Base-by-base conservation (phyloP, 176 grass and related monocot species). In the Echinochloa phyllopogon region DNA sequence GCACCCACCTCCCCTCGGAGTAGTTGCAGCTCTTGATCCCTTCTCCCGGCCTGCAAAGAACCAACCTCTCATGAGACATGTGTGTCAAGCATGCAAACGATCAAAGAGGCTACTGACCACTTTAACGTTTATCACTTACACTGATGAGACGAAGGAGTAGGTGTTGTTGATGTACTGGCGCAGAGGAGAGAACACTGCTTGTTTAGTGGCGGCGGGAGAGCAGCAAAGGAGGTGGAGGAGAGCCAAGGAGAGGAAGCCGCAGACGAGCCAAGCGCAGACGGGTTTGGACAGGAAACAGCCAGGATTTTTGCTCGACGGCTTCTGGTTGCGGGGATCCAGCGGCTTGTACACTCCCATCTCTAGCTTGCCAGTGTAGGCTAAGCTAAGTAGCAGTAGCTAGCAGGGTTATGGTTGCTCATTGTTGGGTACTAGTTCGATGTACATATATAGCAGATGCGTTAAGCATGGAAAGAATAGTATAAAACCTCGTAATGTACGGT, bases 1-100 rank as follows among this genome's bases (percentile, higher is more conserved):
- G 20, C 41, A 93, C 81, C 88, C 91, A 92, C n/a, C 38, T n/a
- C 27, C 91, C 87, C 52, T 83, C 77, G 25, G 91, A 72, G 58
- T 79, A 45, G 59, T 81, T 76, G 69, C 91, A 92, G 13, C 20
- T 24, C 27, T 62, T 59, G 0, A 12, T 27, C 25, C 4, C 45
- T 16, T 14, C n/a, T 58, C 56, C 76, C 8, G 76, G 75, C 57
- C 75, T 78, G 75, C 39, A 60, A 77, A 57, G 6, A 45, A 15
- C 20, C 43, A 39, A 52, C 2, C 44, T 58, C 8, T 58, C 8
- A 58, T 20, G 6, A 7, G 21, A 23, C 56, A 7, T 21, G 20
- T 21, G 5, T 23, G 2, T 1, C 20, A 58, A 14, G 49, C 49
- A 49, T 14, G 47, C 12, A 49, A 14, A 49, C 48, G 14, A 49